phyloP scores from a whole-genome alignment of 1,139 yeast genomes.

The Torulaspora globosa region DNA sequence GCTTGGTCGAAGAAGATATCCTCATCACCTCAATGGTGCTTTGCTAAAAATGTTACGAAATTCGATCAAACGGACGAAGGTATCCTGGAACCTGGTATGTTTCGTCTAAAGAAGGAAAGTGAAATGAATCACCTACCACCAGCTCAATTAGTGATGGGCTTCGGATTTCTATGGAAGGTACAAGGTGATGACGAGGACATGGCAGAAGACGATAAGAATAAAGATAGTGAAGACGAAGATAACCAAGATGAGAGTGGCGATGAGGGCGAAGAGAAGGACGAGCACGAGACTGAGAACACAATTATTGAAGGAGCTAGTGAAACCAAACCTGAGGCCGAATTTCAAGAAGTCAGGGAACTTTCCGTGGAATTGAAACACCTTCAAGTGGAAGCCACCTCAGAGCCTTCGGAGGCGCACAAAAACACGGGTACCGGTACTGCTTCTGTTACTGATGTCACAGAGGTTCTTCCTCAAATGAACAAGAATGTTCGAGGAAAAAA shows the following conservation, averaged over 20 bases:
- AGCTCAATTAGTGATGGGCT: conserved; percentile 80
- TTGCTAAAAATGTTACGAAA: conserved; percentile 62
- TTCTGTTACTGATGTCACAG: conserved; percentile 1
- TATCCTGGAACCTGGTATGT: conserved; percentile 59
- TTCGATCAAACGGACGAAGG: conserved; percentile 57
- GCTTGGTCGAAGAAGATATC: conserved; percentile 88
- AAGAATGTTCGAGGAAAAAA: conserved; percentile 72
- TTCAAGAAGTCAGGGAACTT: conserved; percentile 7
- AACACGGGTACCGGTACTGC: background rate
- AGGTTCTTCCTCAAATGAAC: conserved; percentile 21
- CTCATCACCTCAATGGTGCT: conserved; percentile 80
- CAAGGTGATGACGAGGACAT: conserved; percentile 30
- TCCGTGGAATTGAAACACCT: conserved; percentile 11
- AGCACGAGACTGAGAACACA: conserved; percentile 12
- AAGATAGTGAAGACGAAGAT: conserved; percentile 20
- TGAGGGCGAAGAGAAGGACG: conserved; percentile 13
- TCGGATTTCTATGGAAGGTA: conserved; percentile 73
- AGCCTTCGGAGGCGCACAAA: background rate
- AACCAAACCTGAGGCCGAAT: conserved; percentile 6
- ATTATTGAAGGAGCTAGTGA: conserved; percentile 6
- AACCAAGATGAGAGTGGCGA: conserved; percentile 20
- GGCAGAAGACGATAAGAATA: conserved; percentile 16
- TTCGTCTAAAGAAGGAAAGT: conserved; percentile 51
- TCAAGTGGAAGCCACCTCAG: conserved; percentile 3
- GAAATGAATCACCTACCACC: conserved; percentile 71